Evolutionary conservation across 2,329 filamentous ascomycete species (phyloP).

Genomic region (Microsporum audouinii): DNA sequence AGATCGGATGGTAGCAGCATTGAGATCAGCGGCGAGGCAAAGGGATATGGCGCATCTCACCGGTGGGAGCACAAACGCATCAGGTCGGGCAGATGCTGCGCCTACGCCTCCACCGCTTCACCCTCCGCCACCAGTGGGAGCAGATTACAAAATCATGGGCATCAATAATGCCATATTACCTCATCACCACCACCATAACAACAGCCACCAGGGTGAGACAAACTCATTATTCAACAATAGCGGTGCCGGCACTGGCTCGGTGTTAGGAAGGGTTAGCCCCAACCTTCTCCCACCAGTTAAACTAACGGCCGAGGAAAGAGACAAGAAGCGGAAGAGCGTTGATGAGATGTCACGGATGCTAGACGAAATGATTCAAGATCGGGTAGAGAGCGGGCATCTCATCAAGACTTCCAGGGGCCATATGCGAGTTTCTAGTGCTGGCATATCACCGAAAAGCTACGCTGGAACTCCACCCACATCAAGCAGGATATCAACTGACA

Average conservation of each 20-base stretch:
- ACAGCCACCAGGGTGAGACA: constrained; percentile 10
- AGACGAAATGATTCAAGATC: constrained; percentile 91
- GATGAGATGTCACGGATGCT: constrained; percentile 90
- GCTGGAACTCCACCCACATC: background rate
- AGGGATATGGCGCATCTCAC: constrained; percentile 62
- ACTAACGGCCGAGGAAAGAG: constrained; percentile 23
- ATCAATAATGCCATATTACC: background rate
- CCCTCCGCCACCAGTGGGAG: constrained; percentile 2
- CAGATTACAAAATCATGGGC: constrained; percentile 4
- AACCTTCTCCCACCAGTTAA: constrained; percentile 19
- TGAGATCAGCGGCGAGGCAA: constrained; percentile 74
- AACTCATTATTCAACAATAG: constrained; percentile 17
- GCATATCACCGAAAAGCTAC: constrained; percentile 18
- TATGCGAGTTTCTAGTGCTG: constrained; percentile 46
- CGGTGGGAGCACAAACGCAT: constrained; percentile 29
- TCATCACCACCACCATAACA: constrained; percentile 13
- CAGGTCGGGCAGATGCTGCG: constrained; percentile 18
- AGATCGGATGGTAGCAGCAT: constrained; percentile 78
- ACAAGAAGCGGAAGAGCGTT: constrained; percentile 55
- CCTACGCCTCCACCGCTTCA: constrained; percentile 17
- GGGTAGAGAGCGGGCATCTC: constrained; percentile 64
- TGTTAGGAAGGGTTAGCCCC: constrained; percentile 17
- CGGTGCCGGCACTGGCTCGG: constrained; percentile 20
- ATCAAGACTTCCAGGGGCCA: constrained; percentile 44
- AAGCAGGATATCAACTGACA: background rate